Evolutionary conservation across 2,329 filamentous ascomycete species (phyloP).

Genomic region (Clarireedia sp.): DNA sequence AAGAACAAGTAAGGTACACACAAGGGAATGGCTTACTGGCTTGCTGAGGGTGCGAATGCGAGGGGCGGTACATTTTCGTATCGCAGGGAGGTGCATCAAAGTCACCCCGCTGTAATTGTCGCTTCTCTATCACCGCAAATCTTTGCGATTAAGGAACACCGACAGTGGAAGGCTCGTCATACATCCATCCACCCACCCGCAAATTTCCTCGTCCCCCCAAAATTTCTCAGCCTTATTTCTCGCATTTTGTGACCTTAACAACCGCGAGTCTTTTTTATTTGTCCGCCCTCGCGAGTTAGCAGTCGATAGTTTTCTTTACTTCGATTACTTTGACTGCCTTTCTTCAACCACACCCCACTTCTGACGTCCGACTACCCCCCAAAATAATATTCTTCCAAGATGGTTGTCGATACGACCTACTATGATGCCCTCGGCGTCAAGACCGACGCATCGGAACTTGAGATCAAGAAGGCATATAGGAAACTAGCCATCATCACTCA

Average conservation of each 20-base stretch:
- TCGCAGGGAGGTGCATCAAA: no score
- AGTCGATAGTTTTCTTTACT: no score
- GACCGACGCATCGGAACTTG: constrained; percentile 77
- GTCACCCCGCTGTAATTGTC: no score
- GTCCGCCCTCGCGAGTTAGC: neutral
- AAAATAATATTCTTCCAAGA: constrained; percentile 5
- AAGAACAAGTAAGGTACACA: no score
- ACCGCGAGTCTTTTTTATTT: no score
- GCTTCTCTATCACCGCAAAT: no score
- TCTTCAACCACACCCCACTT: neutral
- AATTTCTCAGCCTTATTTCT: neutral
- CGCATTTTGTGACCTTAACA: no score
- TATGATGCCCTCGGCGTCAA: constrained; percentile 72
- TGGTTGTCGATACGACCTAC: constrained; percentile 30
- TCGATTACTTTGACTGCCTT: neutral
- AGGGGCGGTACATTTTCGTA: no score
- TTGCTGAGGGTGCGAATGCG: no score
- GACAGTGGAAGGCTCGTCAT: neutral
- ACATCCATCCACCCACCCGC: neutral
- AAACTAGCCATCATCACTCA: constrained; percentile 92
- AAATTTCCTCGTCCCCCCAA: neutral
- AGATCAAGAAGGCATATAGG: constrained; percentile 96
- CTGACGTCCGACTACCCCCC: no score
- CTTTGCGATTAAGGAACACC: no score
- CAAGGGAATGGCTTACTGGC: no score